Evolutionary conservation across 1,139 yeast species (phyloP).

Genomic region (Ogataea hybrid): DNA sequence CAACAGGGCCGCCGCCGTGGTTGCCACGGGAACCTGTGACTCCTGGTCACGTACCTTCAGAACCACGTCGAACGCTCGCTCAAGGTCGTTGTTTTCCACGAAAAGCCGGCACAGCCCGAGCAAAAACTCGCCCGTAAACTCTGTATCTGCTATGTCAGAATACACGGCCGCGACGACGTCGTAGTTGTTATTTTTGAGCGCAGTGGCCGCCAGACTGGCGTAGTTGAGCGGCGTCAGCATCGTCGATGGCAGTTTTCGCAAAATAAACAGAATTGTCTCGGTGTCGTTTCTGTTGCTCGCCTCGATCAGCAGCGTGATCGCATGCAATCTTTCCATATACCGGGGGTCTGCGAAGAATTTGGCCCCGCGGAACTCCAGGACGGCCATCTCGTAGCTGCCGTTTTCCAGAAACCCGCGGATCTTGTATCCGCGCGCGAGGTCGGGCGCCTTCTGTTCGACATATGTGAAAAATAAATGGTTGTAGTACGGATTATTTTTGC

Average conservation of each 20-base stretch:
- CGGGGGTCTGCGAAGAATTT: neutral
- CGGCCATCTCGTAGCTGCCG: conserved; percentile 13
- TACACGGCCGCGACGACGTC: conserved; percentile 7
- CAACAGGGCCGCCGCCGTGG: conserved; percentile 5
- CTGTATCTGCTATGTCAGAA: conserved; percentile 1
- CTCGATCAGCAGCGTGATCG: conserved; percentile 5
- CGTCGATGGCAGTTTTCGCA: conserved; percentile 10
- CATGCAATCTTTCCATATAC: conserved; percentile 2
- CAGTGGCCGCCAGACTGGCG: conserved; percentile 11
- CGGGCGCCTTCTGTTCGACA: neutral
- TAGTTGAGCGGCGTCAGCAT: conserved; percentile 13
- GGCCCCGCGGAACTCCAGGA: conserved; percentile 8
- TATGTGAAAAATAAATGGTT: conserved; percentile 3
- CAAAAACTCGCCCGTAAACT: conserved; percentile 8
- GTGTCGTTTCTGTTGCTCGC: conserved; percentile 20
- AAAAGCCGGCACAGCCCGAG: conserved; percentile 5
- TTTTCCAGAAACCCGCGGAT: conserved; percentile 1
- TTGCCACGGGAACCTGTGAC: neutral
- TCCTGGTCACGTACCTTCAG: neutral
- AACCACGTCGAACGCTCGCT: conserved; percentile 3
- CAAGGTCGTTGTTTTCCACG: conserved; percentile 5
- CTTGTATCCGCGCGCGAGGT: neutral
- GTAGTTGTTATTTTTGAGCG: conserved; percentile 9
- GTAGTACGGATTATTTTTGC: conserved; percentile 7
- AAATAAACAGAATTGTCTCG: conserved; percentile 10